These are phyloP conservation scores for Colletotrichum abscissum DNA, from an alignment of 2,329 filamentous ascomycete genomes.

Conservation along the genomic window DNA sequence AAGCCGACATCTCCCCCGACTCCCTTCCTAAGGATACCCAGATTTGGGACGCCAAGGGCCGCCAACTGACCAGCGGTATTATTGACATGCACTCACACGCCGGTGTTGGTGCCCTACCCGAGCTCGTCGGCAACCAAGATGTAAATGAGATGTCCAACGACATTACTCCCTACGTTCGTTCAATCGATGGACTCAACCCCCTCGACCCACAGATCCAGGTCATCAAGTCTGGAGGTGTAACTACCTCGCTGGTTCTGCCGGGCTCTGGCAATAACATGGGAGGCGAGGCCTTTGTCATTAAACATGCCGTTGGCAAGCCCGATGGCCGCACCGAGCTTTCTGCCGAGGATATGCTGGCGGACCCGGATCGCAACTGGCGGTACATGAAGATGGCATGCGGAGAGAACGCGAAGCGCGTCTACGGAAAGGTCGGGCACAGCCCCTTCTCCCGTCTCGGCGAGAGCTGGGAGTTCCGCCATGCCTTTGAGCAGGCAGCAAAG, in stretches of 20 bases:
- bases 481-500: constrained; percentile 71
- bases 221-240: constrained; percentile 80
- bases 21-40: constrained; percentile 59
- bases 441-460: constrained; percentile 74
- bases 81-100: constrained; percentile 80
- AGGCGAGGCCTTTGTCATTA: constrained; percentile 76
- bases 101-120: constrained; percentile 68
- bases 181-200: constrained; percentile 73
- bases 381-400: constrained; percentile 85
- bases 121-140: constrained; percentile 65
- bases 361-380: constrained; percentile 72
- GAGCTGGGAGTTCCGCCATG: constrained; percentile 76
- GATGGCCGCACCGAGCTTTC: constrained; percentile 73
- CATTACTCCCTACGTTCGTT: constrained; percentile 75
- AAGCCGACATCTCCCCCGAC: constrained; percentile 52
- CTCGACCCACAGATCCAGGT: constrained; percentile 73
- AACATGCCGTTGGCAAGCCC: constrained; percentile 70
- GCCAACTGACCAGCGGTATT: constrained; percentile 73
- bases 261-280: constrained; percentile 80
- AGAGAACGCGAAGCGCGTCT: constrained; percentile 74
- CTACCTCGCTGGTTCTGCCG: constrained; percentile 73
- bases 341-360: constrained; percentile 71
- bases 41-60: constrained; percentile 68
- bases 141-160: constrained; percentile 72
- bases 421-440: constrained; percentile 65